Percentiles rank a stretch among this genome's conserved stretches.
Conservation (phyloP, 2,329 filamentous ascomycete species). For the Tothia fuscella region DNA sequence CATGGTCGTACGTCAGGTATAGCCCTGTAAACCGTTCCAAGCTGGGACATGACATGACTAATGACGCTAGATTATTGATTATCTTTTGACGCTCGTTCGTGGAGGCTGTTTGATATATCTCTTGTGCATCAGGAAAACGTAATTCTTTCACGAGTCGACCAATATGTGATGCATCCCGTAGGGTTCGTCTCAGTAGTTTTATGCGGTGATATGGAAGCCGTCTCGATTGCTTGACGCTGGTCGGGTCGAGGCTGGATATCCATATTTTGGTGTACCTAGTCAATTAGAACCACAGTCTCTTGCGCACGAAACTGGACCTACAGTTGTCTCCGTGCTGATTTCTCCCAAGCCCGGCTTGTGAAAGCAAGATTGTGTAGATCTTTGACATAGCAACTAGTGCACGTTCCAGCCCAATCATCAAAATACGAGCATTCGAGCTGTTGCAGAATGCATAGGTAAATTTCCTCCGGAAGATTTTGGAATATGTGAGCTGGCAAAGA, state of each 20-base stretch:
- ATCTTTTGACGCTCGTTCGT: slow-evolving; percentile 36
- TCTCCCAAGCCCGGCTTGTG: slow-evolving; percentile 45
- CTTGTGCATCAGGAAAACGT: slow-evolving; percentile 38
- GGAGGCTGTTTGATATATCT: slow-evolving; percentile 22
- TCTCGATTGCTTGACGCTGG: slow-evolving; percentile 23
- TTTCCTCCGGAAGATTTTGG: slow-evolving; percentile 38
- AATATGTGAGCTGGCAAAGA: slow-evolving; percentile 9
- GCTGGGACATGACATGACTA: slow-evolving; percentile 48
- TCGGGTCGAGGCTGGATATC: slow-evolving; percentile 33
- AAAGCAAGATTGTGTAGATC: slow-evolving; percentile 42
- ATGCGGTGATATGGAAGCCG: slow-evolving; percentile 38
- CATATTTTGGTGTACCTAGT: slow-evolving; percentile 38
- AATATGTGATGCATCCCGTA: slow-evolving; percentile 38
- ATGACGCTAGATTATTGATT: slow-evolving; percentile 39
- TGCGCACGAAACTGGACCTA: no score
- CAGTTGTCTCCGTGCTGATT: slow-evolving; percentile 37
- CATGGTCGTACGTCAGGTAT: slow-evolving; percentile 39
- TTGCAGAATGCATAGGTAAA: slow-evolving; percentile 43
- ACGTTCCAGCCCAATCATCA: slow-evolving; percentile 22
- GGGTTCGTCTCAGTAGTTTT: slow-evolving; percentile 41
- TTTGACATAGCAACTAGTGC: slow-evolving; percentile 41
- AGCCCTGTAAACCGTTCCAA: slow-evolving; percentile 44
- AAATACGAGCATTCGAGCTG: slow-evolving; percentile 37
- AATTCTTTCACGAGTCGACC: slow-evolving; percentile 42
- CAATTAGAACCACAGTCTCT: slow-evolving; percentile 10